A percentile compares a stretch with the other conserved stretches of the same genome.
Conservation (phyloP, 768 basidiomycete species). For the Amanita exitialis region DNA sequence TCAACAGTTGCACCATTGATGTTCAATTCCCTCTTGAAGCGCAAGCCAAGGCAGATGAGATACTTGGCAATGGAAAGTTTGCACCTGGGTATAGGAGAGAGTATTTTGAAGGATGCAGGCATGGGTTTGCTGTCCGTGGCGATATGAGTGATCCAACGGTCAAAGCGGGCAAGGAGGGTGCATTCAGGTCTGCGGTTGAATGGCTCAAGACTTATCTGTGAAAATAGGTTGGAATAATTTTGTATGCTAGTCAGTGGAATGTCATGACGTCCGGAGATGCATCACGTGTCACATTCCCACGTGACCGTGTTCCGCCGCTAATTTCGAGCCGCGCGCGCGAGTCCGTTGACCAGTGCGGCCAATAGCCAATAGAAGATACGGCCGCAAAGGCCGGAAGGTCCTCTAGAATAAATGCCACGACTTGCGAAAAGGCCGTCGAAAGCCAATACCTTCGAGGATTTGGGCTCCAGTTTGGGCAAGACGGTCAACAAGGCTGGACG, state of each 20-base stretch:
- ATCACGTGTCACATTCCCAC: neutral
- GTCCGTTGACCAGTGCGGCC: neutral
- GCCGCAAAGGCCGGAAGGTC: neutral
- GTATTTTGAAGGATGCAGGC: conserved; percentile 36
- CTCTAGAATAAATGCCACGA: neutral
- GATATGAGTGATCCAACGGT: conserved; percentile 38
- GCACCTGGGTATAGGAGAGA: conserved; percentile 39
- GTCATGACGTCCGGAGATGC: no score
- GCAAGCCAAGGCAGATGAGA: conserved; percentile 34
- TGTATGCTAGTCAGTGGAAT: neutral
- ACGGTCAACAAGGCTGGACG: neutral
- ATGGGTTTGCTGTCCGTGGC: conserved; percentile 46
- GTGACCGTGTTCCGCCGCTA: conserved; percentile 1
- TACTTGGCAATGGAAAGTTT: conserved; percentile 37
- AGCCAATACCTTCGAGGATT: conserved; percentile 9
- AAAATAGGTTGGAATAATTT: neutral
- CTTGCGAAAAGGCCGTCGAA: neutral
- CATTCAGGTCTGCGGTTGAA: conserved; percentile 47
- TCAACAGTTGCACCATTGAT: conserved; percentile 56
- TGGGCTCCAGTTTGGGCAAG: conserved; percentile 11
- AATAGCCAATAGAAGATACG: conserved; percentile 1
- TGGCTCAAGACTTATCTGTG: conserved; percentile 26
- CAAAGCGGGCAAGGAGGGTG: conserved; percentile 55
- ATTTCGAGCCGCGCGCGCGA: neutral
- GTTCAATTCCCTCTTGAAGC: conserved; percentile 35